These are phyloP conservation scores for Peniophora sp. DNA, from an alignment of 1,284 basidiomycete species.

Conservation along the genomic window DNA sequence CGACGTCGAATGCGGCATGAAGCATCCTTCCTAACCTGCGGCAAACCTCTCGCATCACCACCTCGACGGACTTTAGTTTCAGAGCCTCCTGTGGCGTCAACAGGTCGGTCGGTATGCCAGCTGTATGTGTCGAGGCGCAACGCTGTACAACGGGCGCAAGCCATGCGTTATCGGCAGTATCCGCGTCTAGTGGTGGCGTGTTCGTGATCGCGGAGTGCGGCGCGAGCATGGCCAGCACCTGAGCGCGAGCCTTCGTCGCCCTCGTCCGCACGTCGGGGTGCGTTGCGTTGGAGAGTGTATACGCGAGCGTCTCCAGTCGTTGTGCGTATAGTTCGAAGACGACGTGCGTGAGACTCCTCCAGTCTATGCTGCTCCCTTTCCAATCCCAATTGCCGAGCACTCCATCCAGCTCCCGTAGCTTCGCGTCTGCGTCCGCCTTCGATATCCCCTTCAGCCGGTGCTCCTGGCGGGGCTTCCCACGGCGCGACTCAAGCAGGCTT, in stretches of 20 bases:
- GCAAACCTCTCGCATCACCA: slow-evolving; percentile 36
- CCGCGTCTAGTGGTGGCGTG: slow-evolving; percentile 4
- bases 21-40: slow-evolving; percentile 35
- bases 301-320: slow-evolving; percentile 30
- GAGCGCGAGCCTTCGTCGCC: slow-evolving; percentile 15
- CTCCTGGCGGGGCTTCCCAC: slow-evolving; percentile 21
- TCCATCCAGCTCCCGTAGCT: slow-evolving; percentile 6
- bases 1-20: slow-evolving; percentile 25
- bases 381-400: slow-evolving; percentile 10
- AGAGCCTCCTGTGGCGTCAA: too few relatives aligned
- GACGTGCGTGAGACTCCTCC: slow-evolving; percentile 31
- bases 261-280: slow-evolving; percentile 5
- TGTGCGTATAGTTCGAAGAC: slow-evolving; percentile 34
- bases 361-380: slow-evolving; percentile 31
- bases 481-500: slow-evolving; percentile 22
- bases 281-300: slow-evolving; percentile 24
- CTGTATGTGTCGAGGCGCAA: slow-evolving; percentile 29
- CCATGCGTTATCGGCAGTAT: slow-evolving; percentile 16
- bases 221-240: slow-evolving; percentile 26
- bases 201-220: slow-evolving; percentile 22
- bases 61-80: slow-evolving; percentile 24
- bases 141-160: slow-evolving; percentile 21
- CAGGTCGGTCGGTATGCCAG: slow-evolving; percentile 11
- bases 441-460: slow-evolving; percentile 25
- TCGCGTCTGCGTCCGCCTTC: background rate